Evolutionary conservation across 2,329 filamentous ascomycete species (phyloP), one percentile per base, ranked within the genome.

Genomic region (Fusarium zealandicum): DNA sequence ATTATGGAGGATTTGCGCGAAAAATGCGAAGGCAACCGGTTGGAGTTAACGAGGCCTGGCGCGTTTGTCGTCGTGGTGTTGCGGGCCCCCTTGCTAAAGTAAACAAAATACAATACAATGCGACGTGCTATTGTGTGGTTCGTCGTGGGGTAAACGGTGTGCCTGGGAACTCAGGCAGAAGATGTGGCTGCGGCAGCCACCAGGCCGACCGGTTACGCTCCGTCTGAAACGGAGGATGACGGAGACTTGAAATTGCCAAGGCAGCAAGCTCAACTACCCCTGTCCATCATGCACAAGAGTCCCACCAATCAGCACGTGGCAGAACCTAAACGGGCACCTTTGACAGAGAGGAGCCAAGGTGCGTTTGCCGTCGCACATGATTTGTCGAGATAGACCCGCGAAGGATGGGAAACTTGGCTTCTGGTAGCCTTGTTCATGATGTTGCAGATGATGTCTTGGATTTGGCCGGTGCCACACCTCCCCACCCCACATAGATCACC

Each of bases 1-100:
- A 86, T 86, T 52, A 68, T 78, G 57, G 47, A 41, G 51, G 37
- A 25, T 43, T 53, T 60, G 55, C 41, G 43, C 51, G 47, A 31
- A 31, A n/a, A 39, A 53, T 60, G 38, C 60, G 32, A 43, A 55
- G 52, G 56, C 57, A 56, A 44, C 56, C 50, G 62, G 57, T 40
- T 63, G 51, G 43, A 40, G 46, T 64, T 18, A 39, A 53, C 42
- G 47, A 65, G 51, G 63, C 65, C 65, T 62, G 54, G 64, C 66
- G 65, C 63, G 65, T 65, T 25, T 54, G 61, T 66, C 48, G 64
- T 63, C 41, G 65, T 67, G 43, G 60, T 67, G 64, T 62, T 66
- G 57, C 52, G 54, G 63, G 38, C 54, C 59, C 59, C 61, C 50
- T 53, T 47, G 57, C 39, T 41, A 66, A 69, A 69, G 66, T 69